These are phyloP conservation scores for Alternaria ventricosa DNA, from an alignment of 2,329 filamentous ascomycete genomes.

Conservation along the genomic window DNA sequence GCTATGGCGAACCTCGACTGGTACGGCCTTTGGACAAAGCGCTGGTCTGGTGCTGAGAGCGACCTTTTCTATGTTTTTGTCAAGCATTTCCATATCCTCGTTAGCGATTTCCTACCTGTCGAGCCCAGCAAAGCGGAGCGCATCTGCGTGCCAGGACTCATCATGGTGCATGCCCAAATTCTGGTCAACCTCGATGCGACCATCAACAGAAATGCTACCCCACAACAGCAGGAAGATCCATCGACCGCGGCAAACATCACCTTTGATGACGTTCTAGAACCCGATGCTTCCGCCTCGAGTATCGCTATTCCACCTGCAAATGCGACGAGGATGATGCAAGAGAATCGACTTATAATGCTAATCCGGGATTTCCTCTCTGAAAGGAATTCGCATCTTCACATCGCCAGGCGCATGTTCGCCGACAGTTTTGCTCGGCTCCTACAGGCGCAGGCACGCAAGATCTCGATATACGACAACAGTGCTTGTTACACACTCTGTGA, in stretches of 20 bases:
- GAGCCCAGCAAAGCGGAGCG: slow-evolving; percentile 62
- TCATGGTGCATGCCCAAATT: slow-evolving; percentile 82
- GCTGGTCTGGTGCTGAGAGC: slow-evolving; percentile 87
- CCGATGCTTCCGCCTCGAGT: slow-evolving; percentile 71
- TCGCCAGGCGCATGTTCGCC: slow-evolving; percentile 73
- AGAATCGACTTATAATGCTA: slow-evolving; percentile 83
- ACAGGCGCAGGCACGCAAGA: slow-evolving; percentile 75
- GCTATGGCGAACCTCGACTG: slow-evolving; percentile 77
- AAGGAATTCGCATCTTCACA: slow-evolving; percentile 59
- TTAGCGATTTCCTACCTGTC: slow-evolving; percentile 65
- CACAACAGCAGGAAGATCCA: slow-evolving; percentile 39
- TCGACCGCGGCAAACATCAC: slow-evolving; percentile 60
- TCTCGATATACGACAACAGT: slow-evolving; percentile 80
- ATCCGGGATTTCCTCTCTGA: slow-evolving; percentile 80
- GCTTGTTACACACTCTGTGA: slow-evolving; percentile 92
- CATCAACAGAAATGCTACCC: slow-evolving; percentile 72
- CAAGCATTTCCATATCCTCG: slow-evolving; percentile 84
- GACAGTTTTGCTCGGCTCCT: slow-evolving; percentile 75
- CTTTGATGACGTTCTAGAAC: slow-evolving; percentile 69
- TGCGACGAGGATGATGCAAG: slow-evolving; percentile 80
- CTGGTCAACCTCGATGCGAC: slow-evolving; percentile 81
- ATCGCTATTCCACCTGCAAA: slow-evolving; percentile 71
- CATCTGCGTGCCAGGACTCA: slow-evolving; percentile 75
- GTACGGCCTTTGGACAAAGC: slow-evolving; percentile 82
- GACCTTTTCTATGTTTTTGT: slow-evolving; percentile 91